These are phyloP conservation scores for Diaporthe citriasiana DNA, from an alignment of 2,329 filamentous ascomycete species.

Conservation along the genomic window DNA sequence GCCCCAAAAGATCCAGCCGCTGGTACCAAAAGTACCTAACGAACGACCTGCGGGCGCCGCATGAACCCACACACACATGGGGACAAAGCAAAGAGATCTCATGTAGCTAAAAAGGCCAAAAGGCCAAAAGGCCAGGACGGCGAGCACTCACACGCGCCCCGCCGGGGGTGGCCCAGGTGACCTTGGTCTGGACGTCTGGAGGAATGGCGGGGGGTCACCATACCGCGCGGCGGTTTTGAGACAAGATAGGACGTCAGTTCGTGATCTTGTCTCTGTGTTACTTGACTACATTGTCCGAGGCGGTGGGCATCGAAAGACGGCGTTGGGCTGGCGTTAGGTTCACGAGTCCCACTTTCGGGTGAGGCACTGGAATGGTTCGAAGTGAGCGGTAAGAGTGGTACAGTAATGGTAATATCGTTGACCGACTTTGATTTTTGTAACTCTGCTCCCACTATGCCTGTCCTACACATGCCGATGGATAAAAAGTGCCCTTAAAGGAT, in stretches of 20 bases:
- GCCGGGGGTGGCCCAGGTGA: not conserved
- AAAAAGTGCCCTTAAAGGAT: conserved; percentile 27
- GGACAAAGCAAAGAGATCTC: conserved; percentile 12
- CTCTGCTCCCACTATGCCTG: conserved; percentile 15
- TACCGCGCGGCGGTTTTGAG: conserved; percentile 7
- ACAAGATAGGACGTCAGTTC: conserved; percentile 33
- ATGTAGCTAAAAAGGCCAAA: not conserved
- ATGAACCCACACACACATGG: conserved; percentile 28
- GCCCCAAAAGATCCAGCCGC: not conserved
- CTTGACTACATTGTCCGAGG: conserved; percentile 18
- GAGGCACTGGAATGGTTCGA: not conserved
- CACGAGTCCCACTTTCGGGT: conserved; percentile 15
- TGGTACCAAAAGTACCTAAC: conserved; percentile 12
- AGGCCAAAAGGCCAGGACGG: too few species aligned
- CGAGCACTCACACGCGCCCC: conserved; percentile 3
- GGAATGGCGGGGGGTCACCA: not conserved
- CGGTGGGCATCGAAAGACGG: not conserved
- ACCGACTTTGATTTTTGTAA: not conserved
- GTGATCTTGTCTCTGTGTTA: conserved; percentile 20
- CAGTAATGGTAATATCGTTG: not conserved
- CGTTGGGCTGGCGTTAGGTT: conserved; percentile 9
- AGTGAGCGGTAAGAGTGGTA: not conserved
- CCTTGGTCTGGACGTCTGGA: not conserved
- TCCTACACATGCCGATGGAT: conserved; percentile 15
- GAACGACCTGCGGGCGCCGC: conserved; percentile 8